Evolutionary conservation across 306 rosid genomes (phyloP), one percentile per base, ranked within the genome.

Genomic region (Canavalia ensiformis): DNA sequence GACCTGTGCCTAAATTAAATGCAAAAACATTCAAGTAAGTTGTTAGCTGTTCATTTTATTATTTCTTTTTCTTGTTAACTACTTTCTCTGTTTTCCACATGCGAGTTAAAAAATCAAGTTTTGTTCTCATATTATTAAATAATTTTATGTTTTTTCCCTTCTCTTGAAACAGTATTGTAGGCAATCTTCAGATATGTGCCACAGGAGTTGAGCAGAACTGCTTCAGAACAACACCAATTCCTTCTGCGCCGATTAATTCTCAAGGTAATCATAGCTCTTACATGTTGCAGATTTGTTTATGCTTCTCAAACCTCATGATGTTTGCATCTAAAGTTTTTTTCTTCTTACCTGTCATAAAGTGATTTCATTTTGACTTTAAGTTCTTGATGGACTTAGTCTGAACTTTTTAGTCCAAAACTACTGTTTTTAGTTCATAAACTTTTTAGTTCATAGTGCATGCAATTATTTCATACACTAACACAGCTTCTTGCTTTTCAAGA

Each of bases 21-120:
- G 90, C 92, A 44, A 96, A 90, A 84, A 87, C 98, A 77, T 93
- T 89, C 91, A 92, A 84, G 99, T 96, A 85, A 86, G 97, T 31
- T 56, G 46, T 71, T 85, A 63, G 6, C 42, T 77, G 37, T 64
- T 79, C 30, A 6, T 45, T 45, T 18, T 25, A 44, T 72, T 31
- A 39, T 10, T 44, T 66, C 7, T 49, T 44, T 47, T 51, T 5
- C 44, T 58, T 34, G 6, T 64, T 11, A 52, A 52, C 6, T 35
- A 63, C 45, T 66, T 67, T 30, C 29, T 68, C 56, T 71, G 42
- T 28, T 45, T 71, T 57, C 3, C 75, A 37, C 46, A 55, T 41
- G 39, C 74, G 11, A 76, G 47, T 52, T 62, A 7, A 65, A 52
- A 28, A 31, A 7, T 30, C 8, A 56, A 34, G 7, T 69, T 52